Evolutionary conservation across 129 eudicot species (phyloP).

Genomic region (Silybum marianum): DNA sequence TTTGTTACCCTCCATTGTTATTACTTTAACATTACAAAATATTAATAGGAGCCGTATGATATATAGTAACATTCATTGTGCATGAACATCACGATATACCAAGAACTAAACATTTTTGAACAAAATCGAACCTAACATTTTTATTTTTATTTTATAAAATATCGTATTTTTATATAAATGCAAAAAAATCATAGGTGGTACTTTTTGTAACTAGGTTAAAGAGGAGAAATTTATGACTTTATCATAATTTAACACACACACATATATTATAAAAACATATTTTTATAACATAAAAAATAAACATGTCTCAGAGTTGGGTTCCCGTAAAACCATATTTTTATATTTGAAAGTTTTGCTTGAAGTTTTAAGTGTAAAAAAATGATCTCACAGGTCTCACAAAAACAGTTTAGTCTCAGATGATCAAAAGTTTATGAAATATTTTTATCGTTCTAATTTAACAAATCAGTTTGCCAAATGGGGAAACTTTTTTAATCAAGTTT

Average conservation of each 20-base stretch:
- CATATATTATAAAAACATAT: background rate
- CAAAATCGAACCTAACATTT: background rate
- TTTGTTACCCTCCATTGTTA: constrained; percentile 23
- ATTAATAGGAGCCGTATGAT: background rate
- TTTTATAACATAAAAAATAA: too few relatives aligned
- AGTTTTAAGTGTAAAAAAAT: too few relatives aligned
- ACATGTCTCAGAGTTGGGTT: too few relatives aligned
- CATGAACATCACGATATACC: background rate
- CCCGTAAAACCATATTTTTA: too few relatives aligned
- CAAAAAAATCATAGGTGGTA: background rate
- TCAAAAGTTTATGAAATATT: background rate
- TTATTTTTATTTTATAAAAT: background rate
- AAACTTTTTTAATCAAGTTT: background rate
- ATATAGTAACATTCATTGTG: background rate
- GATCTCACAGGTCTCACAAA: too few relatives aligned
- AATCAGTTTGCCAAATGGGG: background rate
- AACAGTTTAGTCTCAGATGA: too few relatives aligned
- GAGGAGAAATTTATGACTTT: too few relatives aligned
- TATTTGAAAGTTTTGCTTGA: too few relatives aligned
- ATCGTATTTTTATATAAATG: background rate
- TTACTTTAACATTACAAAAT: background rate
- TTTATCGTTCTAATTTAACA: background rate
- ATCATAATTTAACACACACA: too few relatives aligned
- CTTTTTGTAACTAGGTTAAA: background rate
- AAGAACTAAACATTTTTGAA: background rate